Conservation (phyloP, 1,139 yeast species). For the Geotrichum fermentans region DNA sequence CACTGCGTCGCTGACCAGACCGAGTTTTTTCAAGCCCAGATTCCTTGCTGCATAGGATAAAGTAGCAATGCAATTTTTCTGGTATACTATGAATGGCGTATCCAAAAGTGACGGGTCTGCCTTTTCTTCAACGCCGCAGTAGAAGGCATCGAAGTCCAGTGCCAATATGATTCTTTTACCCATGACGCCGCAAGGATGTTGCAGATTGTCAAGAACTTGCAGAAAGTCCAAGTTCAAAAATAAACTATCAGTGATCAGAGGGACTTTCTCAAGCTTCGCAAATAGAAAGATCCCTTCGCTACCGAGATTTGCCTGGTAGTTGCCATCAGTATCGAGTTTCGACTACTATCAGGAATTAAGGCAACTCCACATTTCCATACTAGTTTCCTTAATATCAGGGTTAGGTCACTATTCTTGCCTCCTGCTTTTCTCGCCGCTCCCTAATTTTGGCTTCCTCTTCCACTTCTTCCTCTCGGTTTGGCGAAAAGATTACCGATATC, state of each 20-base stretch:
- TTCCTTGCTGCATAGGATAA: slow-evolving; percentile 37
- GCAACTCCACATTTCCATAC: no score
- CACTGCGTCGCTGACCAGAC: slow-evolving; percentile 27
- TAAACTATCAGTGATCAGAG: no score
- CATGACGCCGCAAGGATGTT: no score
- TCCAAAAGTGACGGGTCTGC: slow-evolving; percentile 31
- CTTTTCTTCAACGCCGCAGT: slow-evolving; percentile 38
- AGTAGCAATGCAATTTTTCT: slow-evolving; percentile 37
- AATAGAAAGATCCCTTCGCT: no score
- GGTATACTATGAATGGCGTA: slow-evolving; percentile 37
- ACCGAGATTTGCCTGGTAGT: no score
- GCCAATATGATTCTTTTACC: slow-evolving; percentile 26
- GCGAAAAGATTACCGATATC: neutral
- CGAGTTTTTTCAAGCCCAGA: slow-evolving; percentile 35
- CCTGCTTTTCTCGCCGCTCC: slow-evolving; percentile 4
- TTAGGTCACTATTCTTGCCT: slow-evolving; percentile 8
- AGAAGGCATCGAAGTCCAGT: slow-evolving; percentile 38
- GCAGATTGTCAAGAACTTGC: no score
- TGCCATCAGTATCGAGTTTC: no score
- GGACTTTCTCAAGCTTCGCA: no score
- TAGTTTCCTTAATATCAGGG: no score
- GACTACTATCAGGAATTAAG: no score
- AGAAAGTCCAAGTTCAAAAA: no score
- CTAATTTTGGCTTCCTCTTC: slow-evolving; percentile 5
- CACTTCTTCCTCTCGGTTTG: neutral